Percentiles rank a stretch among this genome's conserved stretches.
Conservation (phyloP, 805 yeast species). For the Ogataea ganodermae region DNA sequence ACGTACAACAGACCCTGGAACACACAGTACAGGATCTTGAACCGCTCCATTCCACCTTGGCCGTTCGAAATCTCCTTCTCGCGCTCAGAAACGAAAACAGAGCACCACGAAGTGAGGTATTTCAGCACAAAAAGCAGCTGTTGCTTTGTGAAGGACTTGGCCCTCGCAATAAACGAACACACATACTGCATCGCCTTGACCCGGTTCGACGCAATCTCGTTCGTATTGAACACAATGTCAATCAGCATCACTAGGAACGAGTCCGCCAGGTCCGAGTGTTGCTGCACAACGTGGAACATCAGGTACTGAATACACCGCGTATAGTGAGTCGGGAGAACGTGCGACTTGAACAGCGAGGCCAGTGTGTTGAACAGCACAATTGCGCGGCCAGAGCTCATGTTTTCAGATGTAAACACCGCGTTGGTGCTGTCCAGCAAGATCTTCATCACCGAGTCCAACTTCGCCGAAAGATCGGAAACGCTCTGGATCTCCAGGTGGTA, state of each 20-base stretch:
- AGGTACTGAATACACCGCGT: constrained; percentile 87
- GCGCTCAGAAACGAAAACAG: constrained; percentile 77
- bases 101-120: constrained; percentile 81
- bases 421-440: constrained; percentile 55
- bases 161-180: constrained; percentile 88
- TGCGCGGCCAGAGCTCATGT: constrained; percentile 62
- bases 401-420: constrained; percentile 49
- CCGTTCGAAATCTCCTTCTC: constrained; percentile 74
- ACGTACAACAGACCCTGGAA: constrained; percentile 89
- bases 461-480: constrained; percentile 57
- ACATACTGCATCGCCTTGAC: constrained; percentile 90
- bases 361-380: constrained; percentile 70
- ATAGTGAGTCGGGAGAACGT: constrained; percentile 87
- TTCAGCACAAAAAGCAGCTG: constrained; percentile 84
- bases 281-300: constrained; percentile 78
- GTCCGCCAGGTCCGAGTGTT: constrained; percentile 79
- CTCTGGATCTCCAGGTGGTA: constrained; percentile 49
- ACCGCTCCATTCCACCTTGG: constrained; percentile 82
- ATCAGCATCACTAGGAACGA: constrained; percentile 79
- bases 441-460: constrained; percentile 70
- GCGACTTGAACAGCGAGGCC: constrained; percentile 74
- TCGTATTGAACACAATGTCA: constrained; percentile 75
- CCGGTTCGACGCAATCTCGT: constrained; percentile 70
- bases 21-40: constrained; percentile 85
- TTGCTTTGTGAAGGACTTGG: constrained; percentile 63